Base-by-base conservation (phyloP, 1,284 basidiomycete species). In the Takashimella koratensis region DNA sequence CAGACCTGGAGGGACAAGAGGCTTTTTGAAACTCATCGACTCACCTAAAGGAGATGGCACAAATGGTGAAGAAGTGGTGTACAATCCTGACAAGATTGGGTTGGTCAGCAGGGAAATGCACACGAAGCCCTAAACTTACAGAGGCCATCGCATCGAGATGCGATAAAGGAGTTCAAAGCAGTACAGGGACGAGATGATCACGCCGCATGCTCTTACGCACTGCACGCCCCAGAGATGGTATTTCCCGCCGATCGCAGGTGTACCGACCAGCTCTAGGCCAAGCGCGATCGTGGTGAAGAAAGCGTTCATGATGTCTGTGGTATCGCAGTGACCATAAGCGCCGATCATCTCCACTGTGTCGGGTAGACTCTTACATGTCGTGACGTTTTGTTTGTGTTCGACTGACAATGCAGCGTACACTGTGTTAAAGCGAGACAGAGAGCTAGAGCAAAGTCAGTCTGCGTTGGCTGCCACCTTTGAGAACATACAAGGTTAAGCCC, bases 1-100 rank as follows among this genome's bases (percentile, higher is more conserved):
- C n/a, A n/a, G n/a, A n/a, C n/a, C n/a, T n/a, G n/a, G n/a, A n/a
- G n/a, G n/a, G n/a, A n/a, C n/a, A n/a, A n/a, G n/a, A n/a, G n/a
- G n/a, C n/a, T n/a, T n/a, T n/a, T n/a, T n/a, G n/a, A n/a, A n/a
- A n/a, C n/a, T n/a, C n/a, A n/a, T n/a, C n/a, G n/a, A n/a, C n/a
- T n/a, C n/a, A n/a, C n/a, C n/a, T n/a, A 26, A 61, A 54, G 5
- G 55, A 53, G 24, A 67, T 63, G 11, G 62, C 60, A 23, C 63
- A 43, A 39, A 67, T 62, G 12, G 65, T 67, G 22, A 66, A 39
- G 23, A 64, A 42, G 45, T 68, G 66, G 45, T 68, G 66, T n/a
- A 45, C 49, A 41, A 64, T 52, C 20, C 63, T 64, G 36, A 12
- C 22, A 20, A 49, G 39, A 20, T n/a, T n/a, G n/a, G n/a, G n/a